Base-by-base conservation (phyloP, 2,329 filamentous ascomycete genomes). In the Graphilbum ipis-grandicollis region DNA sequence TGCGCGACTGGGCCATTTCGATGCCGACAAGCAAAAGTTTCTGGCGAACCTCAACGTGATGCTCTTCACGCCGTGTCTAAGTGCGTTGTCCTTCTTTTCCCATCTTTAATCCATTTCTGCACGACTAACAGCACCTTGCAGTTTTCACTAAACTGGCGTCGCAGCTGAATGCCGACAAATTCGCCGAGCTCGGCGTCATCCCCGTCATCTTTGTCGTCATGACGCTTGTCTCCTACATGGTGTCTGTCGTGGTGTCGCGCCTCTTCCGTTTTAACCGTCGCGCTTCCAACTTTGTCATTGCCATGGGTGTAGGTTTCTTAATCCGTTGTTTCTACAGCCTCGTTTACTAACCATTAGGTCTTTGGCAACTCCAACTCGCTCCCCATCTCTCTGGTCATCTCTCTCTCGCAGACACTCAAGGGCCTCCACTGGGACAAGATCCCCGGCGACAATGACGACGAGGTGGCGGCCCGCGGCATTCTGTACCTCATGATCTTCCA, bases 301-400 rank as follows among this genome's bases (percentile, higher is more conserved):
- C 90, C 37, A 98, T 98, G 90, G 86, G 82, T 28, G 70, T 56
- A 46, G 32, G 48, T 44, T n/a, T n/a, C n/a, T n/a, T n/a, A n/a
- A n/a, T 9, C 4, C 10, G 3, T 15, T 25, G 4, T 32, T 17
- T 31, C 19, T 19, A 18, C 19, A 5, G 17, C 21, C 26, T 26
- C 9, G 13, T n/a, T n/a, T n/a, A 22, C 32, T 33, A 19, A 33
- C 18, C 15, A 7, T 21, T 43, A 75, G 71, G 72, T 96, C 34
- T 98, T 98, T 55, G 90, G 88, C 48, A 98, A 98, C 56, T 96
- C 88, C 25, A 98, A 98, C 58, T 96, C 90, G 15, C 69, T 98
- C 17, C 90, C 90, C 1, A 96, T 98, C 43, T 98, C 90, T 0
- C 74, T 98, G 39, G 85, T 98, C 43, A 71, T 96, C 39, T 94